Evolutionary conservation across 2,329 filamentous ascomycete species (phyloP).

Genomic region (Aureobasidium sp.): DNA sequence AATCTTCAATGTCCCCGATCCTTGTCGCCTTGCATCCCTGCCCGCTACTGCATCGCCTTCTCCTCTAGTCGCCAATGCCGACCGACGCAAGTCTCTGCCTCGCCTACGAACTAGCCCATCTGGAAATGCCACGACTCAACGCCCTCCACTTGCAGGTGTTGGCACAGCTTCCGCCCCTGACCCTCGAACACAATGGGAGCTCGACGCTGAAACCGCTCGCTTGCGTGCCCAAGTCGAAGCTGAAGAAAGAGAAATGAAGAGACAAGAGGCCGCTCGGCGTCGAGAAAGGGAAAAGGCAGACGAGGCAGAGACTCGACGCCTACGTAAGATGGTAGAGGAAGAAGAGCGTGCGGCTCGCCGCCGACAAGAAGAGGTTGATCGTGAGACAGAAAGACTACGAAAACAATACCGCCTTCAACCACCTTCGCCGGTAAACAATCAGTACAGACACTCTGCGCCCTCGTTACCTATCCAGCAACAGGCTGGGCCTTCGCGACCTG

Average conservation of each 20-base stretch:
- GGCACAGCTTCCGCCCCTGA: conserved; percentile 36
- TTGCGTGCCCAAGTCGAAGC: conserved; percentile 37
- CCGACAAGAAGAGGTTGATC: conserved; percentile 51
- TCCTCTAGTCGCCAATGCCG: conserved; percentile 19
- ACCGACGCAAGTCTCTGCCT: conserved; percentile 24
- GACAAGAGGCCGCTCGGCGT: conserved; percentile 42
- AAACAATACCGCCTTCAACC: conserved; percentile 55
- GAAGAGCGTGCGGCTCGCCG: conserved; percentile 56
- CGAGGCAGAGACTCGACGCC: conserved; percentile 50
- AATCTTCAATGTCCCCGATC: conserved; percentile 65
- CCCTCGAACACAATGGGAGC: conserved; percentile 46
- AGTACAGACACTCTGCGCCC: conserved; percentile 17
- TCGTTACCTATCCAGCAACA: conserved; percentile 11
- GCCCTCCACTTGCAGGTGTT: conserved; percentile 2
- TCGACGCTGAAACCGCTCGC: conserved; percentile 44
- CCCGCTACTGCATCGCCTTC: conserved; percentile 17
- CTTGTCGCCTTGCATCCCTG: conserved; percentile 26
- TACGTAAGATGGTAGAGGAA: conserved; percentile 58
- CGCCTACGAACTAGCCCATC: conserved; percentile 23
- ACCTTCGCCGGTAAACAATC: not conserved
- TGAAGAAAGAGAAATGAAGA: conserved; percentile 33
- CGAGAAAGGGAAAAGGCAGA: conserved; percentile 53
- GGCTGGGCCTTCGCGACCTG: conserved; percentile 21
- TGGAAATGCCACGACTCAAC: not conserved
- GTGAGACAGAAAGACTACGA: conserved; percentile 69